Evolutionary conservation across 1,284 basidiomycete species (phyloP), one percentile per base, ranked within the genome.

Genomic region (Fereydounia khargensis): DNA sequence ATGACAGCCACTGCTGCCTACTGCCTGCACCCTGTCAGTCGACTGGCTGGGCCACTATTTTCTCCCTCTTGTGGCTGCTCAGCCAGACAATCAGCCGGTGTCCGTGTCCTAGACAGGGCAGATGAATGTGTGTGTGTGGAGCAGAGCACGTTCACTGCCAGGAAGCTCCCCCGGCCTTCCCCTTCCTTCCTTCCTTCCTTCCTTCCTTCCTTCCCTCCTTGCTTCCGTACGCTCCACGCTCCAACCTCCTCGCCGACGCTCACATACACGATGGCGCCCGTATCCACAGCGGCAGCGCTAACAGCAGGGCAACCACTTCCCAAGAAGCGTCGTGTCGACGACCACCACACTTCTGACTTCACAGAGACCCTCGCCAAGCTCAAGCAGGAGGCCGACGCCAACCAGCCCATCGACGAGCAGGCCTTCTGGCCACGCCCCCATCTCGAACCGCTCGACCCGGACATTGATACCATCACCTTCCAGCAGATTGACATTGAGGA

Each of bases 401-500:
- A 45, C 27, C 47, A 49, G 42, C 39, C 45, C n/a, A 42, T 50
- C 13, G 69, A 65, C 37, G 55, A 54, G 19, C 39, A 65, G 27
- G 52, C 56, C 21, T 30, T 49, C 9, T 73, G 70, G 70, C 60
- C 61, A 3, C 59, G 70, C 9, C 70, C 70, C 4, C 37, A 47
- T 13, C 44, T 70, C 19, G 41, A 52, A 3, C 46, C 50, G 2
- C 39, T 73, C 30, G 59, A 70, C 36, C 34, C 58, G 20, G 42
- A 59, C 19, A 49, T 36, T 8, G 57, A 68, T 25, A 28, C 30
- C 20, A 49, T 72, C 42, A 58, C 59, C 19, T 75, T 75, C 41
- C 73, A 75, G 49, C 73, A 75, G 47, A 74, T 75, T 41, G 73
- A 75, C 35, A 67, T 74, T 32, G 73, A 75, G 36, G 73, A 75